Percentiles rank a stretch among this genome's conserved stretches.
These are phyloP conservation scores for Penicillium sp. DNA, from an alignment of 2,329 filamentous ascomycete species.

Conservation along the genomic window DNA sequence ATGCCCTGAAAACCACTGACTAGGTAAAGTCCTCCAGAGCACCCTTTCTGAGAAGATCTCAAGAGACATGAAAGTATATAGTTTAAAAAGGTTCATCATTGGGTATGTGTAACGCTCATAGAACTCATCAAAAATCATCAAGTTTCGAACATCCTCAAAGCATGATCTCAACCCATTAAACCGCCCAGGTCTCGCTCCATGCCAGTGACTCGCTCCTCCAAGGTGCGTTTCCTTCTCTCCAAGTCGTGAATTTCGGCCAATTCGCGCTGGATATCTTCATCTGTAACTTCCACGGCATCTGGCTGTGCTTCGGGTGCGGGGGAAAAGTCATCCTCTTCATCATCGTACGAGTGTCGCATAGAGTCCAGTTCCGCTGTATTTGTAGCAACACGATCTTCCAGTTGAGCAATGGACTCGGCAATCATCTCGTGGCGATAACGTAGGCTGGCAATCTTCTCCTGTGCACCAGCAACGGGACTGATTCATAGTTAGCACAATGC, in stretches of 20 bases:
- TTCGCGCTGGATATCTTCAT: conserved; percentile 46
- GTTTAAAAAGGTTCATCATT: not conserved
- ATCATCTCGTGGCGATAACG: conserved; percentile 70
- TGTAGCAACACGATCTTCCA: conserved; percentile 75
- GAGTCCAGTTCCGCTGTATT: conserved; percentile 71
- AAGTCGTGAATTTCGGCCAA: conserved; percentile 59
- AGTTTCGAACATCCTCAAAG: not conserved
- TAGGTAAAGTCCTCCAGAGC: not conserved
- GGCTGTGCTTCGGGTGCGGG: conserved; percentile 35
- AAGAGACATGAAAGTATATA: not conserved
- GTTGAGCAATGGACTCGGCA: conserved; percentile 70
- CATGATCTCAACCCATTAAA: conserved; percentile 48
- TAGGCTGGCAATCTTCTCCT: conserved; percentile 71
- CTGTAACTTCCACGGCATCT: conserved; percentile 33
- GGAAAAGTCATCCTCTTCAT: conserved; percentile 56
- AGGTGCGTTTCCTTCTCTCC: conserved; percentile 60
- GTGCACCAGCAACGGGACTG: conserved; percentile 71
- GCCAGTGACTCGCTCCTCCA: conserved; percentile 64
- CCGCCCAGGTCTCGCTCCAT: conserved; percentile 69
- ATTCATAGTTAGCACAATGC: conserved; percentile 12
- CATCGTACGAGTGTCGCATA: conserved; percentile 62
- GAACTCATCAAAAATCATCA: not conserved
- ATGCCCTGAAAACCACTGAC: not conserved
- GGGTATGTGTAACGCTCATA: not conserved
- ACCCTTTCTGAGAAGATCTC: not conserved